These are phyloP conservation scores for Cyclotella sp. DNA, from an alignment of 108 stramenopile genomes.

Conservation along the genomic window DNA sequence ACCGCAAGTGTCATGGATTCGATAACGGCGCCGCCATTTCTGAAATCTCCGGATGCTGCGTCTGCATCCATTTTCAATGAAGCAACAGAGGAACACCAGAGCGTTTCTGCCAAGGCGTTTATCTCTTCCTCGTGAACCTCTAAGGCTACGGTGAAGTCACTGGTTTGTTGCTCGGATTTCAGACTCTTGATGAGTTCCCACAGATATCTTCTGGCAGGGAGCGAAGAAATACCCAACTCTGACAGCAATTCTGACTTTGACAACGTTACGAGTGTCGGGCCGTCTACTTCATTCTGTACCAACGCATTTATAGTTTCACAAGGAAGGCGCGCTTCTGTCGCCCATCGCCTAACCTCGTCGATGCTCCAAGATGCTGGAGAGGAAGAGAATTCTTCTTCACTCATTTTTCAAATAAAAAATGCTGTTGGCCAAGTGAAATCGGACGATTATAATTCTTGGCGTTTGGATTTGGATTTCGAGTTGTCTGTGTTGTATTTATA, in stretches of 20 bases:
- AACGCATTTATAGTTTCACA: conserved; percentile 27
- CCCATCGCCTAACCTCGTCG: conserved; percentile 53
- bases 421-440: too few species aligned
- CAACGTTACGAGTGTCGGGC: conserved; percentile 55
- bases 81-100: not conserved
- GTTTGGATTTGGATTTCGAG: too few species aligned
- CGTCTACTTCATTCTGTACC: conserved; percentile 54
- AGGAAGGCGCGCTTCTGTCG: conserved; percentile 35
- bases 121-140: conserved; percentile 54
- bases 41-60: not conserved
- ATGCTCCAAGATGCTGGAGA: conserved; percentile 35
- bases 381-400: conserved; percentile 18
- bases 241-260: conserved; percentile 44
- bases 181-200: conserved; percentile 55
- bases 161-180: conserved; percentile 28
- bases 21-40: not conserved
- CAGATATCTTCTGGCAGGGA: conserved; percentile 54
- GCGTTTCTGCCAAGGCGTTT: conserved; percentile 6
- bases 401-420: not conserved
- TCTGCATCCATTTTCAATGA: conserved; percentile 8
- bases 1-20: too few species aligned
- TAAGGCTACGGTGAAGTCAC: conserved; percentile 40
- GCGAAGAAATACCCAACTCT: conserved; percentile 54
- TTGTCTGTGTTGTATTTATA: too few species aligned
- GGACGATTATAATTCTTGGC: too few species aligned